Evolutionary conservation across 441 rosid genomes (phyloP), one percentile per base, ranked within the genome.

Genomic region (Adansonia rubrostipa): DNA sequence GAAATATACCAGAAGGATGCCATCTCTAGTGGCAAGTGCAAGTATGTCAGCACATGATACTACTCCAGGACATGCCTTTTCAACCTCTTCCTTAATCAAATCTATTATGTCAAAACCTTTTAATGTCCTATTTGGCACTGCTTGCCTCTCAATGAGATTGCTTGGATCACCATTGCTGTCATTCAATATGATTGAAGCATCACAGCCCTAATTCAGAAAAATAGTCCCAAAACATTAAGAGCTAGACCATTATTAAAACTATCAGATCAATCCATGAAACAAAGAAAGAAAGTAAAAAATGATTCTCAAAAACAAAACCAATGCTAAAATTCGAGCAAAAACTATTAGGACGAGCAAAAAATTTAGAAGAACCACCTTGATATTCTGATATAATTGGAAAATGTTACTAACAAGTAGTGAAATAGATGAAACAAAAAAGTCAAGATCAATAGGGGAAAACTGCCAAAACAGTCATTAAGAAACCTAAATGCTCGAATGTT

Each of bases 11-110:
- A 86, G 79, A 71, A 83, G 57, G 70, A 87, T 64, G 77, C 84
- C 89, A 45, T 87, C 92, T 80, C 89, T 82, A 13, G 89, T 78
- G 74, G 89, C 89, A 75, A 89, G 85, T 22, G 86, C 88, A 20
- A 87, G 84, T 10, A 74, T 80, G 58, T 89, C 92, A 9, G 89
- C 85, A 60, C 89, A 87, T 0, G 89, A 87, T 62, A 89, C 92
- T 17, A 82, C 80, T 28, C 85, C 89, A 0, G 92, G 89, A 72
- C 89, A 89, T 28, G 71, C 80, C 50, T 53, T 77, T 73, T 89
- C 90, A 2, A 89, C 79, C 75, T 83, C 86, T 66, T 84, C 78
- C 77, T 87, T 87, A 4, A 15, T 28, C 14, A 56, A 75, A 9
- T 63, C 45, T 53, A 45, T 33, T 77, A 44, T 64, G 54, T 76